Evolutionary conservation across 2,329 filamentous ascomycete species (phyloP), one percentile per base, ranked within the genome.

Genomic region (Endoconidiophora laricicola): DNA sequence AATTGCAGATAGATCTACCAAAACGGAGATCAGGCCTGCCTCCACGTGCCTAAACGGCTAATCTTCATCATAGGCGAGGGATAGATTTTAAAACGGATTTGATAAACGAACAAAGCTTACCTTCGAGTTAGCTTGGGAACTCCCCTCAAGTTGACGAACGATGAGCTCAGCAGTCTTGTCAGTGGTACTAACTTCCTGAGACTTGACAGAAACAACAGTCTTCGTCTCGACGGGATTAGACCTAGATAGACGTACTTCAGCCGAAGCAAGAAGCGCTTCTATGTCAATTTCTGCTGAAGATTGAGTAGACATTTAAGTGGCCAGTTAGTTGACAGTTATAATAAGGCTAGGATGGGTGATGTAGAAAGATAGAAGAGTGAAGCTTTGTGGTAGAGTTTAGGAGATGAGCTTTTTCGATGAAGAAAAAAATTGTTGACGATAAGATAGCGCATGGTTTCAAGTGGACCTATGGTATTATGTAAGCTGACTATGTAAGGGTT

Each of bases 1-100:
- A 53, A 49, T 46, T 77, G 78, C 74, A 75, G 81, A 77, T 55
- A 53, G 50, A 56, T 62, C 57, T 61, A 63, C 63, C 66, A 67
- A 65, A 63, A 66, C 63, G 62, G 61, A 64, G 58, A 54, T 58
- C 60, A 57, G 59, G 61, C 58, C 63, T 60, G 59, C 61, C 63
- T 67, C 65, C 66, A 59, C 50, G 55, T 57, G 59, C 60, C 60
- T 59, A 55, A 61, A 57, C 57, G 61, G 61, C 61, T 59, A 58
- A 54, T 61, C 65, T 59, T 69, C 66, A 68, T 69, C 66, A 66
- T 56, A 50, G 51, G 46, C 46, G 45, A 42, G 24, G 23, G 10
- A 56, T 54, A 54, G 38, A 36, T 42, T 36, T 41, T 48, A 46
- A 54, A 39, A 49, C 40, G 33, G 33, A 18, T 43, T 40, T 10